phyloP scores from a whole-genome alignment of 257 asterid species.

The Cruciata laevipes region DNA sequence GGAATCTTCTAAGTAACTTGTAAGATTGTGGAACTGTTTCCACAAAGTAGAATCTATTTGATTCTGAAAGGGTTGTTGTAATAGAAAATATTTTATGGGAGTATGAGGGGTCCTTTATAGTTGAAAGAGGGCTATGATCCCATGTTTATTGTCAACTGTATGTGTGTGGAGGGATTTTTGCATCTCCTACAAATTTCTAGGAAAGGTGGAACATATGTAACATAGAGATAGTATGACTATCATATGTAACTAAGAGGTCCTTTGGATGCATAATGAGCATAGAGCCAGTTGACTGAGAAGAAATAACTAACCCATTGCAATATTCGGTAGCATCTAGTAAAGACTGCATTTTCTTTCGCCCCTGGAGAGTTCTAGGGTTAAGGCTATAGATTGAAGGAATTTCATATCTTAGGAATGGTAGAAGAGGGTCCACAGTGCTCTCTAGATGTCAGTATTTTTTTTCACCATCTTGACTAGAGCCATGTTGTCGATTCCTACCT shows the following conservation, averaged over 20 bases:
- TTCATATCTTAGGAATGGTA: no score
- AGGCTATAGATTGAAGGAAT: no score
- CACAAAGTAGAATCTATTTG: neutral
- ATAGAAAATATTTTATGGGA: neutral
- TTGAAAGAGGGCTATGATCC: neutral
- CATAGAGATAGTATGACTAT: neutral
- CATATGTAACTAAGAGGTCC: neutral
- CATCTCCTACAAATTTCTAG: neutral
- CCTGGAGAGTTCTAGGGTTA: no score
- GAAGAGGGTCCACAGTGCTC: no score
- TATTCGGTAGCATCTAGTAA: neutral
- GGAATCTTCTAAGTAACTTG: neutral
- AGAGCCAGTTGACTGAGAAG: neutral
- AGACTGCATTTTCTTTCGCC: neutral
- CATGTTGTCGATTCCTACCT: no score
- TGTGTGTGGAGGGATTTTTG: neutral
- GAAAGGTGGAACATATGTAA: neutral
- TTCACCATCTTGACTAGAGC: no score
- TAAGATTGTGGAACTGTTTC: neutral
- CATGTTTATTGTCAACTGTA: neutral
- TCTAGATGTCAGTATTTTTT: no score
- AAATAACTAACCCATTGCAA: neutral
- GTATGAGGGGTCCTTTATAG: neutral
- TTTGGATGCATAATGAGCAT: neutral
- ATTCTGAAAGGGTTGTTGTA: neutral